Percentiles rank a stretch among this genome's conserved stretches.
Conservation (phyloP, 73 alveolate species). For the Paramecium primaurelia region DNA sequence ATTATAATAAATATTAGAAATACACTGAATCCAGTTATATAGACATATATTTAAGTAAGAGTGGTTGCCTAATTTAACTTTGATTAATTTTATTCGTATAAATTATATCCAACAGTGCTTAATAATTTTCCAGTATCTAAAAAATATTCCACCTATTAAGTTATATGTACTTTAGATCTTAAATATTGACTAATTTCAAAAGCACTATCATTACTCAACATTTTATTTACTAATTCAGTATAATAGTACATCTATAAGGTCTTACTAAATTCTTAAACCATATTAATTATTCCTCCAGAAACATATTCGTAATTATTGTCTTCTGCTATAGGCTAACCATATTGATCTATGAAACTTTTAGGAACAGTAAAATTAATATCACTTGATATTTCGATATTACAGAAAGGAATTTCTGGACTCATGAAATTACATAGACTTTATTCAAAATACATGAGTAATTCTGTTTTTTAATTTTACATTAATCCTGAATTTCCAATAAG, state of each 20-base stretch:
- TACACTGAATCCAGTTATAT: background rate
- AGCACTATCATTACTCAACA: background rate
- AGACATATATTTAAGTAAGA: background rate
- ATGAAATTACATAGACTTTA: background rate
- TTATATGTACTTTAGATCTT: background rate
- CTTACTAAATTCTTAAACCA: background rate
- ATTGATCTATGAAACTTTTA: background rate
- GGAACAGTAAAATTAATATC: background rate
- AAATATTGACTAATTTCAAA: background rate
- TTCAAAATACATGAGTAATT: conserved; percentile 26
- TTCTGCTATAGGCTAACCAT: conserved; percentile 12
- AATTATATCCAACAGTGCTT: conserved; percentile 6
- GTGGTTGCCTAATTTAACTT: background rate
- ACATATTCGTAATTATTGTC: conserved; percentile 29
- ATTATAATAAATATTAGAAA: background rate
- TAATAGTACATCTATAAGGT: background rate
- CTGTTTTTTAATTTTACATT: background rate
- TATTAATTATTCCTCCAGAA: background rate
- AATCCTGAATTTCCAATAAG: conserved; percentile 14
- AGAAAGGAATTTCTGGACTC: background rate
- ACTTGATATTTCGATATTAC: background rate
- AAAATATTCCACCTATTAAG: background rate
- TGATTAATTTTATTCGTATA: conserved; percentile 20
- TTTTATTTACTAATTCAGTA: background rate
- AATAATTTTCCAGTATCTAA: conserved; percentile 26